Conservation (phyloP, 768 basidiomycete genomes). For the Tremella mesenterica region DNA sequence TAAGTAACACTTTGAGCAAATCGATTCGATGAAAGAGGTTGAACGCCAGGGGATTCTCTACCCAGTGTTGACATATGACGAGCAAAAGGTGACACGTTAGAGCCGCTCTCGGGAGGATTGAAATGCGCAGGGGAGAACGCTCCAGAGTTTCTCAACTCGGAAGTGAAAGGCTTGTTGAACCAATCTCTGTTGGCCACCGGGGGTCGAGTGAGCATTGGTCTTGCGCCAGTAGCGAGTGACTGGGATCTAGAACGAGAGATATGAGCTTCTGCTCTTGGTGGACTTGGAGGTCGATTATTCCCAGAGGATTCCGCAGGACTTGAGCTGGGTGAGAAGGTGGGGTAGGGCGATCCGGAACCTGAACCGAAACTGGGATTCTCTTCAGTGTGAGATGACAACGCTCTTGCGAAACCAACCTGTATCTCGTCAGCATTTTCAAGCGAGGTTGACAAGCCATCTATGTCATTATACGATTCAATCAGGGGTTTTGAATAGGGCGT, state of each 20-base stretch:
- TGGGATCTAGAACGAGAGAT: conserved; percentile 37
- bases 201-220: conserved; percentile 32
- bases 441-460: no score
- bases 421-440: background rate
- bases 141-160: conserved; percentile 18
- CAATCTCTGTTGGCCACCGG: conserved; percentile 14
- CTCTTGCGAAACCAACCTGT: conserved; percentile 24
- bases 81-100: conserved; percentile 37
- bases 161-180: conserved; percentile 33
- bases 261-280: conserved; percentile 31
- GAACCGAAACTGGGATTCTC: conserved; percentile 32
- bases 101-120: conserved; percentile 20
- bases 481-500: background rate
- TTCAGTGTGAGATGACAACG: conserved; percentile 31
- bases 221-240: conserved; percentile 31
- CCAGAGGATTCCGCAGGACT: conserved; percentile 27
- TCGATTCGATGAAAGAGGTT: background rate
- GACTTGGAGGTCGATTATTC: conserved; percentile 22
- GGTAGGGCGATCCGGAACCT: conserved; percentile 28
- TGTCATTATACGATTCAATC: background rate
- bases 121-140: conserved; percentile 21
- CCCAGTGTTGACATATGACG: conserved; percentile 16
- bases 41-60: background rate
- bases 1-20: conserved; percentile 4
- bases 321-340: conserved; percentile 40